Evolutionary conservation across 805 yeast species (phyloP).

Genomic region (Phaffomyces antillensis): DNA sequence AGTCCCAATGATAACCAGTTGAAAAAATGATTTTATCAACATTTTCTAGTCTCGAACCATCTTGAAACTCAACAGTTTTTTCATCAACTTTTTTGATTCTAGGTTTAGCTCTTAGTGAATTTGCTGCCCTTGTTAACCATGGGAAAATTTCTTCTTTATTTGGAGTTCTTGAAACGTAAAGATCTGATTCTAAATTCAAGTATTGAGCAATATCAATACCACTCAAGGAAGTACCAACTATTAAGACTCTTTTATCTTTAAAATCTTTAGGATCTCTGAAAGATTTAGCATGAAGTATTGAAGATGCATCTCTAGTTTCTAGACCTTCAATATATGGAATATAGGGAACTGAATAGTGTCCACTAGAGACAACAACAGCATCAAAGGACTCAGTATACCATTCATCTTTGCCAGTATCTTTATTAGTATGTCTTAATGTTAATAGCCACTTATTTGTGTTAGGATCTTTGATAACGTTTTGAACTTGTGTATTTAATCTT

Average conservation of each 20-base stretch:
- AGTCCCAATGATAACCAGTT: constrained; percentile 37
- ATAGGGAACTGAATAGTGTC: constrained; percentile 50
- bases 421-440: constrained; percentile 18
- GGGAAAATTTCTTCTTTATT: constrained; percentile 42
- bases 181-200: constrained; percentile 27
- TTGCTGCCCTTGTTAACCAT: constrained; percentile 35
- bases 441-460: constrained; percentile 31
- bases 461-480: constrained; percentile 25
- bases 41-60: constrained; percentile 27
- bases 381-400: constrained; percentile 45
- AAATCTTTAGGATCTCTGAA: constrained; percentile 37
- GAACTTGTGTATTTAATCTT: constrained; percentile 32
- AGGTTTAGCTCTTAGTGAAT: constrained; percentile 26
- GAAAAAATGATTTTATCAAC: constrained; percentile 31
- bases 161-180: constrained; percentile 71
- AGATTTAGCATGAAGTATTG: constrained; percentile 42
- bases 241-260: constrained; percentile 31
- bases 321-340: constrained; percentile 46
- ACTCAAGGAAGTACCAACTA: constrained; percentile 37
- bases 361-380: constrained; percentile 50
- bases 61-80: constrained; percentile 26
- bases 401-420: constrained; percentile 18
- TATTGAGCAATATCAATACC: constrained; percentile 38
- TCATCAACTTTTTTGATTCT: constrained; percentile 21
- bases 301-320: constrained; percentile 31